Conservation (phyloP, 192 early-diverging fungal species). For the Martensiomyces pterosporus region DNA sequence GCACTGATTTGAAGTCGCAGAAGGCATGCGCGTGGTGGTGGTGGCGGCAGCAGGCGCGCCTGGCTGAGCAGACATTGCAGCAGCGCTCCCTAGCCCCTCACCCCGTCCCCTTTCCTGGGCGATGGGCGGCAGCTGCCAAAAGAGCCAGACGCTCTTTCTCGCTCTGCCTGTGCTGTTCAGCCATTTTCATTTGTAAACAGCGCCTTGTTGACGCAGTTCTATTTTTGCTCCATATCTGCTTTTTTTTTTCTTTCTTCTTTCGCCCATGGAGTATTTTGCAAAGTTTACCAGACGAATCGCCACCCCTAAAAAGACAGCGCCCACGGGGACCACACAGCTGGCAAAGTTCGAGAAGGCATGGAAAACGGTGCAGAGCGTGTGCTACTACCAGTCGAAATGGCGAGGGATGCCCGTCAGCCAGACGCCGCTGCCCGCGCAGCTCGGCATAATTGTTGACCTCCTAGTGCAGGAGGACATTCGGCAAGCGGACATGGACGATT, state of each 20-base stretch:
- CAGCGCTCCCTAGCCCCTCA: too few species aligned
- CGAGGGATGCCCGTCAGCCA: conserved; percentile 54
- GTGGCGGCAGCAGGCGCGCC: too few species aligned
- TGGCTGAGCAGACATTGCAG: too few species aligned
- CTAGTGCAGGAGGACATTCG: conserved; percentile 79
- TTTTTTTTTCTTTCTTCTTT: background rate
- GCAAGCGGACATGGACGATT: conserved; percentile 63
- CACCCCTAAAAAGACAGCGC: conserved; percentile 56
- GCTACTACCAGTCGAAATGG: conserved; percentile 45
- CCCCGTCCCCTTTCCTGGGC: too few species aligned
- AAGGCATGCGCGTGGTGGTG: too few species aligned
- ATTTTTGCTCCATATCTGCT: too few species aligned
- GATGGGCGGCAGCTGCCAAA: too few species aligned
- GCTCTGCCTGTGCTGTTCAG: too few species aligned
- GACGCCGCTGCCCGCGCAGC: conserved; percentile 70
- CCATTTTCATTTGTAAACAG: background rate
- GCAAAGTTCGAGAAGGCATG: conserved; percentile 71
- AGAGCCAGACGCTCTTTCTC: too few species aligned
- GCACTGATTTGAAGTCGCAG: too few species aligned
- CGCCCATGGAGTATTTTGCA: conserved; percentile 60
- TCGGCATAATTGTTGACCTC: conserved; percentile 82
- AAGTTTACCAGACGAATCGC: conserved; percentile 61
- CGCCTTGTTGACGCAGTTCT: too few species aligned
- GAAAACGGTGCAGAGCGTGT: conserved; percentile 51
- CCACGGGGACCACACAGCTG: conserved; percentile 58